Conservation (phyloP, 257 asterid genomes). For the Capsicum rhomboideum region DNA sequence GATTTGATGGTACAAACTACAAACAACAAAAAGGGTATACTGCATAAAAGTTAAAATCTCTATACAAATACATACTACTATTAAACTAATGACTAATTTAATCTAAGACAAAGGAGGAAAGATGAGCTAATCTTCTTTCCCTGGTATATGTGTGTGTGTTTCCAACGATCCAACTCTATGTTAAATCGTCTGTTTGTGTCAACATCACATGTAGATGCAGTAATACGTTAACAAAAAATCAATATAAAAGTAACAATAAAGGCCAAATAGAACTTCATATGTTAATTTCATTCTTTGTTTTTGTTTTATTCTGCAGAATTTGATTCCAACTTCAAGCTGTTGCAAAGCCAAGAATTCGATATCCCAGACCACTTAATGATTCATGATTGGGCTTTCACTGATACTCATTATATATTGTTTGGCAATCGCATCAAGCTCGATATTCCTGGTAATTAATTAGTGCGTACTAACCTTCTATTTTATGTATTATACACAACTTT, state of each 20-base stretch:
- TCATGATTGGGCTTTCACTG: constrained; percentile 98
- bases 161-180: neutral
- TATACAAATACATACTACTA: too few species aligned
- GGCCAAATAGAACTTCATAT: neutral
- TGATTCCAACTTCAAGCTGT: constrained; percentile 58
- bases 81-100: too few species aligned
- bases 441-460: constrained; percentile 42
- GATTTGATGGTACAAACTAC: too few species aligned
- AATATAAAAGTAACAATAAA: neutral
- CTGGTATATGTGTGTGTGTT: neutral
- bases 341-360: constrained; percentile 67
- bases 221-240: neutral
- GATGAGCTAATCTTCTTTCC: too few species aligned
- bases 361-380: constrained; percentile 92
- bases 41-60: neutral
- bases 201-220: neutral
- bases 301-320: constrained; percentile 34
- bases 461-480: too few species aligned
- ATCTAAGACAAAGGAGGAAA: neutral
- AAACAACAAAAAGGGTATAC: too few species aligned
- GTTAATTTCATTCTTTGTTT: neutral
- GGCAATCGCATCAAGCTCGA: constrained; percentile 94
- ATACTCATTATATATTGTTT: constrained; percentile 68
- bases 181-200: neutral
- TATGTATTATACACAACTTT: too few species aligned